Conservation (phyloP, 2,329 filamentous ascomycete genomes). For the Pestalotiopsis sp. region DNA sequence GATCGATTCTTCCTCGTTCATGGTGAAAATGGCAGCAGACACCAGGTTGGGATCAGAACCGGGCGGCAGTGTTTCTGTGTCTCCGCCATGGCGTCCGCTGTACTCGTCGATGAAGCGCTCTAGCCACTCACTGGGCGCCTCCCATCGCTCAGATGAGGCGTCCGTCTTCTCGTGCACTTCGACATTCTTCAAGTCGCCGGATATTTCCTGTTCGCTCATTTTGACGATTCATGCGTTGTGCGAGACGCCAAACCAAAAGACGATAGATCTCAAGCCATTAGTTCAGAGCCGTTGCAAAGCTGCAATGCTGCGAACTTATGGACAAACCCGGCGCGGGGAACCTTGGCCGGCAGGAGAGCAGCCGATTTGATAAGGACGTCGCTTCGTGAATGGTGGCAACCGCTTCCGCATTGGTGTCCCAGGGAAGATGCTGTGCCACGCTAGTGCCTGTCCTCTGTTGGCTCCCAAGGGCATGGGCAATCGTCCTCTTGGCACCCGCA, state of each 20-base stretch:
- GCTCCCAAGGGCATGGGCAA: not conserved
- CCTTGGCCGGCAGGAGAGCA: not conserved
- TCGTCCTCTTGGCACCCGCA: not conserved
- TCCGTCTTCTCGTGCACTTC: constrained; percentile 3
- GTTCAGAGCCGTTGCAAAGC: not conserved
- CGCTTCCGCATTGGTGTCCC: not conserved
- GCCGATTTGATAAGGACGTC: not conserved
- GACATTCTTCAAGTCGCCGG: constrained; percentile 1
- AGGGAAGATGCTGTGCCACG: not conserved
- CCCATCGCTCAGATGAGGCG: not conserved
- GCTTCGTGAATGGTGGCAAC: not conserved
- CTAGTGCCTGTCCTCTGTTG: not conserved
- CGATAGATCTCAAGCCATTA: not conserved
- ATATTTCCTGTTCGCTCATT: not conserved
- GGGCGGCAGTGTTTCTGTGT: constrained; percentile 26
- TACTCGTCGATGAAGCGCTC: constrained; percentile 29
- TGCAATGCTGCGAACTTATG: not conserved
- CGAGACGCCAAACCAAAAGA: not conserved
- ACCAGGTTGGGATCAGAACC: constrained; percentile 28
- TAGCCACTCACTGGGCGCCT: constrained; percentile 24
- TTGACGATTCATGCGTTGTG: not conserved
- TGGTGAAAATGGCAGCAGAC: constrained; percentile 24
- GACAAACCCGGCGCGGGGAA: not conserved
- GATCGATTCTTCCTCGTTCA: constrained; percentile 25
- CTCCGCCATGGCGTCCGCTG: constrained; percentile 26